Evolutionary conservation across 805 yeast species (phyloP), one percentile per base, ranked within the genome.

Genomic region (Nakazawaea populi): DNA sequence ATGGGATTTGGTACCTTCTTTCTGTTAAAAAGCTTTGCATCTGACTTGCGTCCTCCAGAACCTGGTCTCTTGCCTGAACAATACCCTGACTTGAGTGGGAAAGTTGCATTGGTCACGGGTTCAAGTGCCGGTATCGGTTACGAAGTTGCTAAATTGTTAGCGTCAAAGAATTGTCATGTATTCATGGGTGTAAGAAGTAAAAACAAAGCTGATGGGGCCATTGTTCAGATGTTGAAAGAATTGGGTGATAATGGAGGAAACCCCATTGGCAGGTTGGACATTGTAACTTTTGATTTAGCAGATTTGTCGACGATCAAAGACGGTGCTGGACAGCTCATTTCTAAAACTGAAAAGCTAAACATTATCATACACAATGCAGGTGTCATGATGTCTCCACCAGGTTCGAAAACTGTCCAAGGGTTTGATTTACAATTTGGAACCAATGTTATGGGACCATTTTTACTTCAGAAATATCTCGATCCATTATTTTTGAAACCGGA

Each of bases 361-460:
- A 61, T 69, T 2, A 62, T 72, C 28, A 60, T 75, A 34, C 68
- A 71, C 55, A 76, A 75, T 56, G 78, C 78, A 8, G 77, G 76
- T 37, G 70, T 75, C 3, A 71, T 73, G 75, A 52, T 51, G 12
- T 71, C 73, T 3, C 73, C 76, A 4, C 24, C 40, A 6, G 40
- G 40, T 0, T 55, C 71, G 6, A 54, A 53, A 36, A 68, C 80
- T 4, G 58, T 49, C 8, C 79, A 77, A 59, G 80, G 77, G 7
- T 69, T 63, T 49, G 82, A 78, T 47, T 49, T 66, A 38, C 77
- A 73, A 50, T 61, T 75, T 40, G 82, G 78, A 7, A 70, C 73
- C 18, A 79, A 77, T 58, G 69, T 60, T n/a, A 55, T 79, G 10
- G 82, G 75, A 1, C 75, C 76, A 30, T 74, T 67, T 47, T 58